Conservation (phyloP, 2,329 filamentous ascomycete species). For the Blastomyces parvus region DNA sequence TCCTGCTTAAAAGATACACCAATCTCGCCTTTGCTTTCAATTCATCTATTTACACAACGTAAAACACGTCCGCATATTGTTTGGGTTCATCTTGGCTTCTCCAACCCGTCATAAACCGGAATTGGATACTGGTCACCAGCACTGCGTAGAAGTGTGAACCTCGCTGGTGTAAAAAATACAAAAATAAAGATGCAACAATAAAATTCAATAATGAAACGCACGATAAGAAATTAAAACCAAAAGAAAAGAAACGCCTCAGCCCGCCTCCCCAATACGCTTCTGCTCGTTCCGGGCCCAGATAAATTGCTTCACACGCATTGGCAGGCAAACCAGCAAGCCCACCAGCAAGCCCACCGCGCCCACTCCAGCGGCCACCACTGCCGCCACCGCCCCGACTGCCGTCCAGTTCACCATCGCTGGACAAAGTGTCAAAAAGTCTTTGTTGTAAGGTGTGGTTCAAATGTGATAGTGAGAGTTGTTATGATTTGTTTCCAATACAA, state of each 20-base stretch:
- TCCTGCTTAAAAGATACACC: background rate
- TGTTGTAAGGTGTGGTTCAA: background rate
- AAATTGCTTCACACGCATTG: background rate
- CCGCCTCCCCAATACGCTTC: background rate
- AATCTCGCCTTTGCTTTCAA: background rate
- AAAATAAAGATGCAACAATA: background rate
- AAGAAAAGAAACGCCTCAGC: background rate
- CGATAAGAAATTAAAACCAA: background rate
- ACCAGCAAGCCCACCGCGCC: background rate
- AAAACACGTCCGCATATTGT: background rate
- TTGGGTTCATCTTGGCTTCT: slow-evolving; percentile 5
- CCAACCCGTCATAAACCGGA: slow-evolving; percentile 3
- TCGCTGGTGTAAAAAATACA: slow-evolving; percentile 6
- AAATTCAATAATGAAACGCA: background rate
- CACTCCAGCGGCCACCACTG: background rate
- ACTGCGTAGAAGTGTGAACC: slow-evolving; percentile 7
- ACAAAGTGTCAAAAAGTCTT: background rate
- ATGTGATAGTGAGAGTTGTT: background rate
- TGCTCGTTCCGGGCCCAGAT: background rate
- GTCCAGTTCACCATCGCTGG: background rate
- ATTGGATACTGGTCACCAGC: slow-evolving; percentile 7
- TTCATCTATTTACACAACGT: slow-evolving; percentile 1
- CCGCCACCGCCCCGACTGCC: background rate
- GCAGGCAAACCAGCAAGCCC: background rate
- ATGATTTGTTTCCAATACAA: background rate